A percentile compares a stretch with the other conserved stretches of the same genome.
Conservation (phyloP, 2,329 filamentous ascomycete species). For the Macrophomina phaseolina region DNA sequence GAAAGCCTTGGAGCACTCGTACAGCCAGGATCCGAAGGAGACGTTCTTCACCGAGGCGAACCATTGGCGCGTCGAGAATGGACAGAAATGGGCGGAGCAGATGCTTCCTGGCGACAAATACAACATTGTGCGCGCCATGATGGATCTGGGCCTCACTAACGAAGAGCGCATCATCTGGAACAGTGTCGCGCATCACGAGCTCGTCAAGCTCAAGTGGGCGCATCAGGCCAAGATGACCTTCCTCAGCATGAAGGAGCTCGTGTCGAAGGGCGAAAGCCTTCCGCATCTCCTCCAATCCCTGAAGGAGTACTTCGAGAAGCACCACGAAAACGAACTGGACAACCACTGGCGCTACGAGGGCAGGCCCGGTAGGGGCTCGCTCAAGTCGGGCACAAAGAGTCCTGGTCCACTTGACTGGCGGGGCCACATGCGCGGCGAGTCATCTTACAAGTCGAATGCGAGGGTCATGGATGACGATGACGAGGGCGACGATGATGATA, state of each 20-base stretch:
- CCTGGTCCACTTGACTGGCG: conserved; percentile 17
- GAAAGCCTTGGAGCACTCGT: conserved; percentile 44
- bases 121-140: conserved; percentile 47
- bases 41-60: conserved; percentile 26
- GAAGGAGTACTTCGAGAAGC: conserved; percentile 30
- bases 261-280: conserved; percentile 29
- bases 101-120: conserved; percentile 51
- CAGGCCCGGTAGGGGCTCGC: conserved; percentile 11
- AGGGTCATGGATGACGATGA: conserved; percentile 12
- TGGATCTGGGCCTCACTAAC: conserved; percentile 30
- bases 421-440: conserved; percentile 20
- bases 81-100: conserved; percentile 34
- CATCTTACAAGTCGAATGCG: conserved; percentile 10
- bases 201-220: conserved; percentile 35
- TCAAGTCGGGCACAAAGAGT: conserved; percentile 19
- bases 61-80: conserved; percentile 32
- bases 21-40: conserved; percentile 17
- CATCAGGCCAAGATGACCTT: conserved; percentile 36
- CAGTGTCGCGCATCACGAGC: conserved; percentile 35
- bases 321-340: conserved; percentile 32
- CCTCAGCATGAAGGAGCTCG: conserved; percentile 30
- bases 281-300: conserved; percentile 34
- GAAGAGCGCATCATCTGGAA: conserved; percentile 47
- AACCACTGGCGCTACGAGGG: conserved; percentile 23
- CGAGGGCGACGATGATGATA: neutral